Conservation (phyloP, 2,329 filamentous ascomycete species). For the Thermoascus crustaceus region DNA sequence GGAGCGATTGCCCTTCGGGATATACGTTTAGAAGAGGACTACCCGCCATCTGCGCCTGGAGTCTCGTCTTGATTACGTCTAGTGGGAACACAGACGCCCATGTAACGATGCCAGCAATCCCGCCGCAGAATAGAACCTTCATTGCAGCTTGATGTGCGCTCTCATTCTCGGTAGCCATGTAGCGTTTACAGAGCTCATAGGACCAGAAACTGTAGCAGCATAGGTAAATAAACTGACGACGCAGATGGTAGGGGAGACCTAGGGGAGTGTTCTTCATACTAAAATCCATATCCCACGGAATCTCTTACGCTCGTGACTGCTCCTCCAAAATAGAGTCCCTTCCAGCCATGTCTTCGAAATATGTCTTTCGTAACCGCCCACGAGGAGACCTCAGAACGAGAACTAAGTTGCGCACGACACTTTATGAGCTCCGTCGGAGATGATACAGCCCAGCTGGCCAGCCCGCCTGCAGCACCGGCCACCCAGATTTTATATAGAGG, state of each 20-base stretch:
- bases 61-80: slow-evolving; percentile 83
- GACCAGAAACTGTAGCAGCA: slow-evolving; percentile 62
- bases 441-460: slow-evolving; percentile 78
- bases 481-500: slow-evolving; percentile 63
- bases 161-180: slow-evolving; percentile 41
- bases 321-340: slow-evolving; percentile 74
- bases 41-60: slow-evolving; percentile 62
- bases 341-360: slow-evolving; percentile 49
- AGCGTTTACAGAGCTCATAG: slow-evolving; percentile 67
- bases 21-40: slow-evolving; percentile 11
- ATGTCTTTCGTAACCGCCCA: slow-evolving; percentile 58
- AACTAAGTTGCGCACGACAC: slow-evolving; percentile 69
- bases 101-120: slow-evolving; percentile 75
- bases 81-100: slow-evolving; percentile 89
- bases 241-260: slow-evolving; percentile 6
- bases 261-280: slow-evolving; percentile 45
- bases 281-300: slow-evolving; percentile 91
- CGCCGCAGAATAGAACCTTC: slow-evolving; percentile 72
- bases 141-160: slow-evolving; percentile 45
- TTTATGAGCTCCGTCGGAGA: slow-evolving; percentile 88
- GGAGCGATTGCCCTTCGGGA: slow-evolving; percentile 17
- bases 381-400: slow-evolving; percentile 44
- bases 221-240: slow-evolving; percentile 6
- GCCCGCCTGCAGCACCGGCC: slow-evolving; percentile 71
- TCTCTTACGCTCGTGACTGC: slow-evolving; percentile 74